phyloP scores from a whole-genome alignment of 2,329 filamentous ascomycete genomes.

The Hypoxylon sp. region DNA sequence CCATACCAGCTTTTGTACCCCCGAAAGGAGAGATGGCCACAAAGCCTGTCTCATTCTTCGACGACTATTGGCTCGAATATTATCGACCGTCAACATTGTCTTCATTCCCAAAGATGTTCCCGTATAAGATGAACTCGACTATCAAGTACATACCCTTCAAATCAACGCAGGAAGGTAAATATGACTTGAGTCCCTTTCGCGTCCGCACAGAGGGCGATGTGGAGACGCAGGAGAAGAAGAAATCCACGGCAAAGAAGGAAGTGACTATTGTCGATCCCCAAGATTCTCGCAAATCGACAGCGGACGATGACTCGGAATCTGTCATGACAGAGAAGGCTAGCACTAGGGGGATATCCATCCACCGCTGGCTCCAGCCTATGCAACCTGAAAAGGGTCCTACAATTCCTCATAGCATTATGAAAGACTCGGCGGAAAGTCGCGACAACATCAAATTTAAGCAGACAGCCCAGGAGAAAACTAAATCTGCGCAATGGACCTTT shows the following conservation, averaged over 20 bases:
- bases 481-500: slow-evolving; percentile 89
- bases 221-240: slow-evolving; percentile 73
- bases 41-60: slow-evolving; percentile 74
- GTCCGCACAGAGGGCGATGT: slow-evolving; percentile 77
- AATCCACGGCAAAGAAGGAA: slow-evolving; percentile 70
- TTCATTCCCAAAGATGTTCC: slow-evolving; percentile 91
- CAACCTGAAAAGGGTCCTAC: slow-evolving; percentile 56
- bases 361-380: slow-evolving; percentile 73
- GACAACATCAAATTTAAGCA: slow-evolving; percentile 64
- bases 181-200: slow-evolving; percentile 90
- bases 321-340: slow-evolving; percentile 58
- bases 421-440: slow-evolving; percentile 58
- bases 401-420: slow-evolving; percentile 69
- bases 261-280: slow-evolving; percentile 78
- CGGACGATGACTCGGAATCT: slow-evolving; percentile 61
- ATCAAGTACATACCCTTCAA: slow-evolving; percentile 86
- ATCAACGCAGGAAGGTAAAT: slow-evolving; percentile 78
- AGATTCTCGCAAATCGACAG: slow-evolving; percentile 54
- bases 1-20: slow-evolving; percentile 66
- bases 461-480: slow-evolving; percentile 80
- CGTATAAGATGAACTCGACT: slow-evolving; percentile 92
- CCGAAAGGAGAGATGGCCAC: slow-evolving; percentile 57
- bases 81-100: slow-evolving; percentile 91
- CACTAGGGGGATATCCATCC: slow-evolving; percentile 68
- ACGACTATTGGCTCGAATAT: slow-evolving; percentile 98